Evolutionary conservation across 2,329 filamentous ascomycete species (phyloP).

Genomic region (Aspergillaceae sp.): DNA sequence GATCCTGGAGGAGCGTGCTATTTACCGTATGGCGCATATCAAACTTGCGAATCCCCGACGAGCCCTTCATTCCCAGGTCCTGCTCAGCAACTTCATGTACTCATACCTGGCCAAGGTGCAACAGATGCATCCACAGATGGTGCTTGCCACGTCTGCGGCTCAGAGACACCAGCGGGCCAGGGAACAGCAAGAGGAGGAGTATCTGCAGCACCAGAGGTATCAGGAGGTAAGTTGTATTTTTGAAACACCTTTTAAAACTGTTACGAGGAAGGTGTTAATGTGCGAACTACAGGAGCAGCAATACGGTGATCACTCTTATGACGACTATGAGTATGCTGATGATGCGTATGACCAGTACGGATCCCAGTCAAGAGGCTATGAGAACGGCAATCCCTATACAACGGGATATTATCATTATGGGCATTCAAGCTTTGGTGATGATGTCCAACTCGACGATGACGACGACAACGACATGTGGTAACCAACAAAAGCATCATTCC

Average conservation of each 20-base stretch:
- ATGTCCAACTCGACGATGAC: conserved; percentile 35
- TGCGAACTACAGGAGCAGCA: conserved; percentile 17
- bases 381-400: conserved; percentile 30
- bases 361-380: conserved; percentile 30
- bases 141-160: conserved; percentile 69
- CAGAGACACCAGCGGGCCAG: conserved; percentile 46
- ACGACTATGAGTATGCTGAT: conserved; percentile 45
- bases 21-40: conserved; percentile 97
- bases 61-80: conserved; percentile 83
- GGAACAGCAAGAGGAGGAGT: conserved; percentile 34
- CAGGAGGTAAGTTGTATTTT: conserved; percentile 32
- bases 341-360: conserved; percentile 31
- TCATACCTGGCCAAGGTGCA: conserved; percentile 97
- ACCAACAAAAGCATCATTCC: conserved; percentile 17
- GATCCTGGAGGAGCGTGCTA: conserved; percentile 89
- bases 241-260: neutral
- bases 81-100: conserved; percentile 99
- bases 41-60: conserved; percentile 96
- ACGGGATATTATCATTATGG: conserved; percentile 31
- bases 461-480: conserved; percentile 45
- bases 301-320: conserved; percentile 34
- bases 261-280: neutral
- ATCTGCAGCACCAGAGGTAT: conserved; percentile 38
- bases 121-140: conserved; percentile 94
- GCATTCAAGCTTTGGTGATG: conserved; percentile 34